Evolutionary conservation across 1,139 yeast species (phyloP).

Genomic region (Lodderomyces oxycetoniae): DNA sequence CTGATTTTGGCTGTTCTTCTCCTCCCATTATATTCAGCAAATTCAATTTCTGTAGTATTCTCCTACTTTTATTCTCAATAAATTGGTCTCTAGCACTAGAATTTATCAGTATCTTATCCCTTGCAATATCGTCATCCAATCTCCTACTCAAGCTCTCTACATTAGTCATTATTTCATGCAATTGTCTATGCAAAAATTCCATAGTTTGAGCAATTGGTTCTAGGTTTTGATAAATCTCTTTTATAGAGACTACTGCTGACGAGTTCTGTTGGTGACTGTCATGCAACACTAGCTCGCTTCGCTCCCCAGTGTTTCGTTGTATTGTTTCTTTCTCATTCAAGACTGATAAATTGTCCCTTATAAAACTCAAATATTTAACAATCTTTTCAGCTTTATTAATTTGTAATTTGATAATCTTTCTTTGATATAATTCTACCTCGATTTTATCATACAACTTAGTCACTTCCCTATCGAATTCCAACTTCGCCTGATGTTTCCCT

Average conservation of each 20-base stretch:
- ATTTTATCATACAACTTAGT: constrained; percentile 36
- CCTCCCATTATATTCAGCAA: too few relatives aligned
- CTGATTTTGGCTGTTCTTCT: too few relatives aligned
- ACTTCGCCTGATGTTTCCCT: constrained; percentile 13
- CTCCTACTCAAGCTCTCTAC: background rate
- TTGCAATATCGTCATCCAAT: background rate
- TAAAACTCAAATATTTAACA: constrained; percentile 21
- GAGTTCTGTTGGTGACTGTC: too few relatives aligned
- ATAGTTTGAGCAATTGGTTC: constrained; percentile 4
- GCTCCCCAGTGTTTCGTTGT: background rate
- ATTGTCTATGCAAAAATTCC: background rate
- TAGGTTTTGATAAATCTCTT: background rate
- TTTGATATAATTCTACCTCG: constrained; percentile 40
- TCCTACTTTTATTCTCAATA: constrained; percentile 1
- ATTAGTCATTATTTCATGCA: constrained; percentile 1
- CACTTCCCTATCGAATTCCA: constrained; percentile 34
- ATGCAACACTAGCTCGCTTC: too few relatives aligned
- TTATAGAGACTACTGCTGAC: too few relatives aligned
- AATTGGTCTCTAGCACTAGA: constrained; percentile 1
- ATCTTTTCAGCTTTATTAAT: constrained; percentile 35
- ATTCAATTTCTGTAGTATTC: background rate
- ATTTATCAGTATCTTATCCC: background rate
- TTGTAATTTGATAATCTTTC: constrained; percentile 40
- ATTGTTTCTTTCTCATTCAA: background rate
- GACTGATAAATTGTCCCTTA: constrained; percentile 1